These are phyloP conservation scores for Cryptococcus hybrid DNA, from an alignment of 1,284 basidiomycete species.

Conservation along the genomic window DNA sequence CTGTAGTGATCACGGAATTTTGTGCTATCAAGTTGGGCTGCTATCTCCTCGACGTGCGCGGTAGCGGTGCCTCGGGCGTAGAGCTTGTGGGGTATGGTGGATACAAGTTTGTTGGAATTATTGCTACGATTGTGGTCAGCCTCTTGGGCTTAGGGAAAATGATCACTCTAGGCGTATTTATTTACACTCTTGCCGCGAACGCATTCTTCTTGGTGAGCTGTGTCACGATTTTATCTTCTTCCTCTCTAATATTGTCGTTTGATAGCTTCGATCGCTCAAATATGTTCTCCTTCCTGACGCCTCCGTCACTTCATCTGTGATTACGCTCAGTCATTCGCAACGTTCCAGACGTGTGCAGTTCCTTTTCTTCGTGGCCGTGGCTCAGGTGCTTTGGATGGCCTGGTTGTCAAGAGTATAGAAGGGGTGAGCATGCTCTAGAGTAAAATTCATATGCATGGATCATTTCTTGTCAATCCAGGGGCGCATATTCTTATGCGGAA, in stretches of 20 bases:
- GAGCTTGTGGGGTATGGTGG: slow-evolving; percentile 73
- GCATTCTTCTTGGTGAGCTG: slow-evolving; percentile 85
- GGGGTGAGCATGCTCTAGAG: neutral
- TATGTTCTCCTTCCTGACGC: slow-evolving; percentile 81
- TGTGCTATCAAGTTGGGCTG: slow-evolving; percentile 84
- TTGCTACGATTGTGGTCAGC: slow-evolving; percentile 43
- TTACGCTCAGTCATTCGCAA: slow-evolving; percentile 73
- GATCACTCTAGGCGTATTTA: slow-evolving; percentile 68
- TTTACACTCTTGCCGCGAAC: slow-evolving; percentile 83
- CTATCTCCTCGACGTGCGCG: slow-evolving; percentile 82
- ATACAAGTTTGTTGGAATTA: slow-evolving; percentile 90
- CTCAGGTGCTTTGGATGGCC: slow-evolving; percentile 80
- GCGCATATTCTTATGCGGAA: too few relatives aligned
- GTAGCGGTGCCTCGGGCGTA: slow-evolving; percentile 63
- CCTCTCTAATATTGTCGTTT: neutral
- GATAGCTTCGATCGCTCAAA: slow-evolving; percentile 82
- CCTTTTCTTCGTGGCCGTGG: slow-evolving; percentile 68
- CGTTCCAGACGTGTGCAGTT: slow-evolving; percentile 78
- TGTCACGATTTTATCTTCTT: neutral
- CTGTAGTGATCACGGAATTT: slow-evolving; percentile 81
- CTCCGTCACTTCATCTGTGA: slow-evolving; percentile 49
- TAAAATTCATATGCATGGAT: too few relatives aligned
- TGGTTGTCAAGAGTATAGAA: slow-evolving; percentile 52
- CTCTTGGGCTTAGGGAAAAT: slow-evolving; percentile 58
- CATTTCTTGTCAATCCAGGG: too few relatives aligned